A percentile compares a stretch with the other conserved stretches of the same genome.
Conservation (phyloP, 192 early-diverging fungal genomes). For the Backusella liffmaniae region DNA sequence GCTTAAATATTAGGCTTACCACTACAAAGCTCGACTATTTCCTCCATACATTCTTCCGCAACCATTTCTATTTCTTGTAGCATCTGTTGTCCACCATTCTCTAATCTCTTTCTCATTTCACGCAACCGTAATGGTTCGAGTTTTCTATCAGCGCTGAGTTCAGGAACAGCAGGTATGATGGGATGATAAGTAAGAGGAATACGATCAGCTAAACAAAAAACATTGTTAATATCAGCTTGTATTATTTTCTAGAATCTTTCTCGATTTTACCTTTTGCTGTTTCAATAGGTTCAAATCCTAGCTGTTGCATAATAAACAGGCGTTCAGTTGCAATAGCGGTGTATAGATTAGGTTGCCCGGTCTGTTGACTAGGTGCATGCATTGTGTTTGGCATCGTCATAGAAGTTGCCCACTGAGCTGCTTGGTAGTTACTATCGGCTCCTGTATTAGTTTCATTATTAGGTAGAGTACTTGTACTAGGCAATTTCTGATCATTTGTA, state of each 20-base stretch:
- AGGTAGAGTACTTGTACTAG: neutral
- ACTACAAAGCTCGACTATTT: constrained; percentile 88
- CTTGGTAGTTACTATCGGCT: constrained; percentile 9
- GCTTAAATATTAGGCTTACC: constrained; percentile 49
- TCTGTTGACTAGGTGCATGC: constrained; percentile 29
- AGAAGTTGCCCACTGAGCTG: constrained; percentile 25
- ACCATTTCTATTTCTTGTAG: constrained; percentile 74
- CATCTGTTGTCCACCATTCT: constrained; percentile 54
- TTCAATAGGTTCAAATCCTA: constrained; percentile 5
- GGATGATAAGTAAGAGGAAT: constrained; percentile 57
- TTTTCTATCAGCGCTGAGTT: constrained; percentile 61
- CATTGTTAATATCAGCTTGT: neutral
- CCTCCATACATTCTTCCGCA: constrained; percentile 80
- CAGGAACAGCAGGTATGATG: constrained; percentile 69
- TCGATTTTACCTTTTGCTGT: constrained; percentile 4
- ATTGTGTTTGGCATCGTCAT: constrained; percentile 40
- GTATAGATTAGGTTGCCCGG: constrained; percentile 1
- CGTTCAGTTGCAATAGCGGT: constrained; percentile 30
- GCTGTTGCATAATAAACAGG: constrained; percentile 31
- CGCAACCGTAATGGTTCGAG: constrained; percentile 81
- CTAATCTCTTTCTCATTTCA: constrained; percentile 86
- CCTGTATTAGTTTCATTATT: neutral
- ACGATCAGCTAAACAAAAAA: constrained; percentile 28
- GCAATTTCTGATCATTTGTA: neutral
- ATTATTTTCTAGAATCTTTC: neutral